phyloP scores from a whole-genome alignment of 2,329 filamentous ascomycete genomes.

The Thielaviopsis euricoi region DNA sequence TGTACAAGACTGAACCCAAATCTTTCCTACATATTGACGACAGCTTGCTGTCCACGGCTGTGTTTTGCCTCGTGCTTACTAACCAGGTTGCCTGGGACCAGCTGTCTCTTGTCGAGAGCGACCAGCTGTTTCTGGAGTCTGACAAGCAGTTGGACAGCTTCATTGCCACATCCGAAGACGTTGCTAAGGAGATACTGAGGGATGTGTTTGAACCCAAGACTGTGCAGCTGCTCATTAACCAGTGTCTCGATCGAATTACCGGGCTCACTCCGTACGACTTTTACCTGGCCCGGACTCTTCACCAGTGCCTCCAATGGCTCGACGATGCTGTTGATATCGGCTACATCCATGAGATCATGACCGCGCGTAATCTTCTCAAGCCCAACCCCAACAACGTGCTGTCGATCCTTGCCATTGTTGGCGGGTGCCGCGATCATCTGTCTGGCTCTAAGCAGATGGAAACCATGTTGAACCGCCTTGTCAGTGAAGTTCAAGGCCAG shows the following conservation, averaged over 20 bases:
- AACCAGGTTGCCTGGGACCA: background rate
- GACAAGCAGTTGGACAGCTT: background rate
- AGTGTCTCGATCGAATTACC: background rate
- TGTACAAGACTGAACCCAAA: background rate
- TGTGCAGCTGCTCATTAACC: background rate
- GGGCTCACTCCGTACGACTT: background rate
- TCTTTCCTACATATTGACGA: conserved; percentile 18
- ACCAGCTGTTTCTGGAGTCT: background rate
- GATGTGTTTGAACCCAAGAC: background rate
- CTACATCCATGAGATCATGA: background rate
- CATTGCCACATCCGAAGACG: background rate
- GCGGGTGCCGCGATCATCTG: conserved; percentile 16
- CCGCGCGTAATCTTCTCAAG: background rate
- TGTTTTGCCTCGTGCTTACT: background rate
- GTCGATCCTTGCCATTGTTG: conserved; percentile 22
- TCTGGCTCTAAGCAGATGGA: background rate
- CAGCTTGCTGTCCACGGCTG: conserved; percentile 22
- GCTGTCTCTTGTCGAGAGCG: background rate
- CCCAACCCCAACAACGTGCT: conserved; percentile 32
- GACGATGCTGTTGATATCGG: background rate
- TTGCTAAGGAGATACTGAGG: background rate
- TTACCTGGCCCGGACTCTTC: background rate
- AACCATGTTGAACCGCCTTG: conserved; percentile 37
- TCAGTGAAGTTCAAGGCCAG: conserved; percentile 42
- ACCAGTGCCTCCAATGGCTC: background rate